Percentiles rank a stretch among this genome's conserved stretches.
Conservation (phyloP, 2,329 filamentous ascomycete species). For the Lecanicillium sp. region DNA sequence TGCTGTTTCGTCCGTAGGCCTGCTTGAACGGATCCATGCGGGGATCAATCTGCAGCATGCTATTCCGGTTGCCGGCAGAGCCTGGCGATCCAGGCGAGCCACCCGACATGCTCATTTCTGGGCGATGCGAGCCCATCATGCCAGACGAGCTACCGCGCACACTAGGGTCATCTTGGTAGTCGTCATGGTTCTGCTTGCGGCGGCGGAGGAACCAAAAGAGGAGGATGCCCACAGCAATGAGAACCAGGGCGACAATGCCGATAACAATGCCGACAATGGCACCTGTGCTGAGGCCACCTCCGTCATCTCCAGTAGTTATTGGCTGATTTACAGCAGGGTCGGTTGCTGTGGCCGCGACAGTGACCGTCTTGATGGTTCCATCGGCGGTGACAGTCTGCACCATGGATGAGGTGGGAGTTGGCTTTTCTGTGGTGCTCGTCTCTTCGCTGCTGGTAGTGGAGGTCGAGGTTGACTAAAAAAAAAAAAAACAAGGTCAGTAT, state of each 20-base stretch:
- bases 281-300: conserved; percentile 31
- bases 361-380: conserved; percentile 47
- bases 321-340: too few relatives aligned
- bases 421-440: conserved; percentile 15
- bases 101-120: conserved; percentile 29
- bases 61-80: conserved; percentile 40
- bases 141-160: conserved; percentile 43
- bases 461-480: not conserved
- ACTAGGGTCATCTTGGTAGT: conserved; percentile 35
- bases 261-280: conserved; percentile 44
- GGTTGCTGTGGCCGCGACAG: conserved; percentile 35
- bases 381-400: conserved; percentile 47
- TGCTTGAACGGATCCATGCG: conserved; percentile 53
- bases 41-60: conserved; percentile 50
- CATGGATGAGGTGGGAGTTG: conserved; percentile 24
- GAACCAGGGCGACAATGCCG: conserved; percentile 38
- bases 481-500: too few relatives aligned
- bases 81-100: conserved; percentile 22
- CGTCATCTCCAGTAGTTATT: conserved; percentile 6
- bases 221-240: conserved; percentile 25
- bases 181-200: conserved; percentile 34
- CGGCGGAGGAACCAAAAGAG: conserved; percentile 30
- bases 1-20: conserved; percentile 49
- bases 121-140: conserved; percentile 34
- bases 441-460: conserved; percentile 2